These are phyloP conservation scores for Gomphus sp. DNA, from an alignment of 1,284 basidiomycete species.

Conservation along the genomic window DNA sequence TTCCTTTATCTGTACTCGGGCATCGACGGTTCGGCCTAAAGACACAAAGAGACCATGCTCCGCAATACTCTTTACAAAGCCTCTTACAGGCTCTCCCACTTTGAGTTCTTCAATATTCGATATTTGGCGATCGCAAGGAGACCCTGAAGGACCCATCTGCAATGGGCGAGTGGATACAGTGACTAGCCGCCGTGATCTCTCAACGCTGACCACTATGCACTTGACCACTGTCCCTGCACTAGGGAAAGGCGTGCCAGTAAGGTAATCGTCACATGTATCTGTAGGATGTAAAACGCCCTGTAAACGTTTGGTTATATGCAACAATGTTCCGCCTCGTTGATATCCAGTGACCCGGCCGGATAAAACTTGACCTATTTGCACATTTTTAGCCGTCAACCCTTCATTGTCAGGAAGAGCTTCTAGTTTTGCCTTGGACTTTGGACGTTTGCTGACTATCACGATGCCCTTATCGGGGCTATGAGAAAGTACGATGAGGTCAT, in stretches of 20 bases:
- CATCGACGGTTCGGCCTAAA: conserved; percentile 76
- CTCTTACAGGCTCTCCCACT: conserved; percentile 68
- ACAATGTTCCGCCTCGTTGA: conserved; percentile 55
- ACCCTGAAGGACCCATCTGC: conserved; percentile 45
- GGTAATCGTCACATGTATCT: conserved; percentile 76
- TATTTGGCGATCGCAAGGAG: conserved; percentile 65
- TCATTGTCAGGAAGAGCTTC: conserved; percentile 49
- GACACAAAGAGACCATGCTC: conserved; percentile 90
- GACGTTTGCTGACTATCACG: conserved; percentile 76
- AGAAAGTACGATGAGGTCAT: conserved; percentile 82
- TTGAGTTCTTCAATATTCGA: conserved; percentile 55
- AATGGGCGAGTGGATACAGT: conserved; percentile 75
- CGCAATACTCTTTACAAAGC: conserved; percentile 83
- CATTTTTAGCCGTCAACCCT: conserved; percentile 20
- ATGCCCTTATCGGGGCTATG: conserved; percentile 83
- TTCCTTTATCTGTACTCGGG: conserved; percentile 90
- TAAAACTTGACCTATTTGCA: conserved; percentile 64
- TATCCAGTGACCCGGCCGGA: conserved; percentile 72
- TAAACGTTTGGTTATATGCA: conserved; percentile 66
- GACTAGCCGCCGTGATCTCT: conserved; percentile 58
- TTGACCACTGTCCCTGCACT: conserved; percentile 58
- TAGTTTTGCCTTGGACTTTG: conserved; percentile 37
- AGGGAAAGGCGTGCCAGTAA: conserved; percentile 49
- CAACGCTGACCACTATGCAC: conserved; percentile 61
- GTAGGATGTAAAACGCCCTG: conserved; percentile 73